Percentiles rank a stretch among this genome's conserved stretches.
Conservation (phyloP, 176 grass and related monocot species). For the Miscanthus lutarioriparius region DNA sequence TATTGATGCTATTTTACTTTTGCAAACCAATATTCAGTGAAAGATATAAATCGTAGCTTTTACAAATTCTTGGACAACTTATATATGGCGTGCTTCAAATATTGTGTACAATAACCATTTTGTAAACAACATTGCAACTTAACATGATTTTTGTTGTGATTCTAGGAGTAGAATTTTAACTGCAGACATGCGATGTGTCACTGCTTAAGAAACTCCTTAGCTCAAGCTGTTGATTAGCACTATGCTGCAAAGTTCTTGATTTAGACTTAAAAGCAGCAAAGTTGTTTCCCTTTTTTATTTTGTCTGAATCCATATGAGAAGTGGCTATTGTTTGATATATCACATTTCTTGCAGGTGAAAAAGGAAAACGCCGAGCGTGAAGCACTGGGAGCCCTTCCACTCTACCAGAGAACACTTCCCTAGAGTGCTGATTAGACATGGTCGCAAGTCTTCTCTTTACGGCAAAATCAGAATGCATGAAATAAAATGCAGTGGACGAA, state of each 20-base stretch:
- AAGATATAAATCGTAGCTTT: neutral
- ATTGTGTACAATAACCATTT: neutral
- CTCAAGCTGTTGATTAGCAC: neutral
- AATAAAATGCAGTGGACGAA: conserved; percentile 71
- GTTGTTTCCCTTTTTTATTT: neutral
- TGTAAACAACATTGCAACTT: neutral
- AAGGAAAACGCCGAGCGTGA: conserved; percentile 71
- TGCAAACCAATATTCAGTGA: neutral
- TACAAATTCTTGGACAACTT: neutral
- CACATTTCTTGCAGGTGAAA: conserved; percentile 59
- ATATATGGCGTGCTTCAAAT: neutral
- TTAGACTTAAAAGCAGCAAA: neutral
- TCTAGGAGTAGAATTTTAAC: neutral
- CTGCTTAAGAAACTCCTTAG: conserved; percentile 2
- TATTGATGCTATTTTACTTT: conserved; percentile 7
- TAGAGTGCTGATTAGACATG: conserved; percentile 31
- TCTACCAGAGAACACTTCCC: conserved; percentile 83
- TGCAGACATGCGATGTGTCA: neutral
- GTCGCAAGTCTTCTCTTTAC: conserved; percentile 3
- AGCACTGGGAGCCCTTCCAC: conserved; percentile 80
- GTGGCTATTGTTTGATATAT: neutral
- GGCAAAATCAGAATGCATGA: conserved; percentile 48
- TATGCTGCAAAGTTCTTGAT: conserved; percentile 2
- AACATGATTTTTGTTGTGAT: neutral
- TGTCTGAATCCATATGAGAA: neutral